Evolutionary conservation across 2,329 filamentous ascomycete species (phyloP).

Genomic region (Fusarium sublunatum): DNA sequence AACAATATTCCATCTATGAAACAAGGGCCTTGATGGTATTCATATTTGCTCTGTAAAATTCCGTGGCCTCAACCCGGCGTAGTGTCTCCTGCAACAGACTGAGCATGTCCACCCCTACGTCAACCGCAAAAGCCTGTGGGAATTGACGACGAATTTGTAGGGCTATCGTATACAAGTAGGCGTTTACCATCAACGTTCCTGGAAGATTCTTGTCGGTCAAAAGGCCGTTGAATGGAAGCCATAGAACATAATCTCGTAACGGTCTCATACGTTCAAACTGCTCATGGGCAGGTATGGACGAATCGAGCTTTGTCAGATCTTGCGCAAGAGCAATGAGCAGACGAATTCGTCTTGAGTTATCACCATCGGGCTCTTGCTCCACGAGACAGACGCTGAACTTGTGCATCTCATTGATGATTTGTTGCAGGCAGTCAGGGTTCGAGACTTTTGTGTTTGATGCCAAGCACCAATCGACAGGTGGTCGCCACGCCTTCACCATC

Average conservation of each 20-base stretch:
- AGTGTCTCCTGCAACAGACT: conserved; percentile 17
- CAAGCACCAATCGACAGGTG: not conserved
- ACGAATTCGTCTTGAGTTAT: conserved; percentile 12
- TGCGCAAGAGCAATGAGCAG: conserved; percentile 17
- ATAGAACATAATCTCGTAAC: conserved; percentile 22
- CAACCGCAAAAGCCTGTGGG: conserved; percentile 13
- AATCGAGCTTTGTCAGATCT: conserved; percentile 13
- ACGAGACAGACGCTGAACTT: conserved; percentile 5
- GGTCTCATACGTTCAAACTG: conserved; percentile 17
- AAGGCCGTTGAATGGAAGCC: conserved; percentile 22
- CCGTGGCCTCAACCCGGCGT: not conserved
- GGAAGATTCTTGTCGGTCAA: conserved; percentile 19
- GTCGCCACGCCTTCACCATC: conserved; percentile 23
- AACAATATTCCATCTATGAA: not conserved
- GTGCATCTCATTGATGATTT: conserved; percentile 22
- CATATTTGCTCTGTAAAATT: not conserved
- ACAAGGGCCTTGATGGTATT: conserved; percentile 2
- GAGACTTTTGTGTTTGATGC: not conserved
- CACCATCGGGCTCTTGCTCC: conserved; percentile 12
- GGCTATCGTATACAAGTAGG: conserved; percentile 22
- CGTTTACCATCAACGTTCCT: conserved; percentile 27
- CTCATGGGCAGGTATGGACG: conserved; percentile 3
- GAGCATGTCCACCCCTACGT: conserved; percentile 13
- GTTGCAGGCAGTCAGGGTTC: not conserved
- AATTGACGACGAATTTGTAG: conserved; percentile 18